phyloP scores from a whole-genome alignment of 371 early-diverging fungal genomes.

The Dichotomocladium elegans region DNA sequence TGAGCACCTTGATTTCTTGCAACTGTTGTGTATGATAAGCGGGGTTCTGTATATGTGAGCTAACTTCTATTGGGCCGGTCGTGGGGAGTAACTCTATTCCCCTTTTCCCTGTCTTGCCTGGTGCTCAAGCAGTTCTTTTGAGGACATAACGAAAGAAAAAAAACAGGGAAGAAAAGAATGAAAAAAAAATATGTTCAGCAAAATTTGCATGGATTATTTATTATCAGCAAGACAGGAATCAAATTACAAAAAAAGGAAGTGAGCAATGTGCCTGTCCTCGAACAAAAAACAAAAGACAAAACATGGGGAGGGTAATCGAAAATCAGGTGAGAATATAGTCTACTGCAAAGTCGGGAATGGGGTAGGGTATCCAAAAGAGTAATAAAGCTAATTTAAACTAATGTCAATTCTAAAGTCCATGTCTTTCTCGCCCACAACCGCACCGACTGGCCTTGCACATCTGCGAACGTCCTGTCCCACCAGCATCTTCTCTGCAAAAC shows the following conservation, averaged over 20 bases:
- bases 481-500: conserved; percentile 68
- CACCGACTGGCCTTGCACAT: conserved; percentile 57
- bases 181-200: neutral
- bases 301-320: too few relatives aligned
- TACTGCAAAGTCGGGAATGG: too few relatives aligned
- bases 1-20: conserved; percentile 10
- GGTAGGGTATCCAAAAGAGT: too few relatives aligned
- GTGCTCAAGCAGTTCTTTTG: neutral
- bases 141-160: neutral
- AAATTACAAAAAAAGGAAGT: neutral
- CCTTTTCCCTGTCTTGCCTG: neutral
- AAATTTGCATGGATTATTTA: neutral
- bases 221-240: neutral
- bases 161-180: neutral
- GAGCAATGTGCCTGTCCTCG: neutral
- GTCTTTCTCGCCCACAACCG: conserved; percentile 80
- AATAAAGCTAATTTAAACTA: conserved; percentile 41
- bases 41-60: too few relatives aligned
- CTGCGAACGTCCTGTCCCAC: conserved; percentile 81
- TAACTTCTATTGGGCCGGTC: neutral
- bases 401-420: conserved; percentile 80
- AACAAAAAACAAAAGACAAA: neutral
- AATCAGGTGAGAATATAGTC: too few relatives aligned
- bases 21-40: too few relatives aligned
- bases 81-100: neutral